Conservation (phyloP, 148 eudicot genomes). For the Drosera capensis region DNA sequence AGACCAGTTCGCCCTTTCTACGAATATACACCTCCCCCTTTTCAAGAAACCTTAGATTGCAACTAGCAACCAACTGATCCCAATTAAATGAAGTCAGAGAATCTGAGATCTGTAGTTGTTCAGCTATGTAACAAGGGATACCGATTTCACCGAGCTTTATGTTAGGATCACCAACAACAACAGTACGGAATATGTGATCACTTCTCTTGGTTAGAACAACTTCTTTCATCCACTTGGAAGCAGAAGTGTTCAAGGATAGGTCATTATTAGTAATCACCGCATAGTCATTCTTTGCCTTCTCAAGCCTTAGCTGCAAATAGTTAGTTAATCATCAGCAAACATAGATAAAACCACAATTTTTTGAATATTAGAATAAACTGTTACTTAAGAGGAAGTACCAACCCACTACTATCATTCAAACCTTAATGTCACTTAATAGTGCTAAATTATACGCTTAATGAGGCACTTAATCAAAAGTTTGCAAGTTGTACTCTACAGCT, state of each 20-base stretch:
- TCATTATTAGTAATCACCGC: slow-evolving; percentile 15
- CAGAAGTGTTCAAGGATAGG: slow-evolving; percentile 33
- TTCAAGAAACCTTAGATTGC: slow-evolving; percentile 36
- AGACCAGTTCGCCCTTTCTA: slow-evolving; percentile 37
- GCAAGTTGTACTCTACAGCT: no score
- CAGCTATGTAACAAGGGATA: slow-evolving; percentile 58
- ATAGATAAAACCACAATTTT: slow-evolving; percentile 10
- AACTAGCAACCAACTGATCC: slow-evolving; percentile 36
- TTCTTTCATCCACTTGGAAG: slow-evolving; percentile 73
- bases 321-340: slow-evolving; percentile 10
- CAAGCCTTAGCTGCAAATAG: slow-evolving; percentile 52
- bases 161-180: slow-evolving; percentile 75
- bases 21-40: slow-evolving; percentile 48
- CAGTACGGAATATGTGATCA: slow-evolving; percentile 73
- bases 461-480: no score
- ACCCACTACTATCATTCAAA: no score
- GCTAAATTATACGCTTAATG: no score
- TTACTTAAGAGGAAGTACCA: no score
- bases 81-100: slow-evolving; percentile 51
- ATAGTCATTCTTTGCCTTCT: slow-evolving; percentile 30
- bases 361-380: not conserved
- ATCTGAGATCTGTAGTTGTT: slow-evolving; percentile 55
- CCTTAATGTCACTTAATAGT: no score
- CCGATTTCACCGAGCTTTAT: slow-evolving; percentile 68
- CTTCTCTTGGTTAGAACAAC: slow-evolving; percentile 65